A percentile compares a stretch with the other conserved stretches of the same genome.
phyloP scores from a whole-genome alignment of 192 early-diverging fungal species.

The Phycomyces blakesleeanus region DNA sequence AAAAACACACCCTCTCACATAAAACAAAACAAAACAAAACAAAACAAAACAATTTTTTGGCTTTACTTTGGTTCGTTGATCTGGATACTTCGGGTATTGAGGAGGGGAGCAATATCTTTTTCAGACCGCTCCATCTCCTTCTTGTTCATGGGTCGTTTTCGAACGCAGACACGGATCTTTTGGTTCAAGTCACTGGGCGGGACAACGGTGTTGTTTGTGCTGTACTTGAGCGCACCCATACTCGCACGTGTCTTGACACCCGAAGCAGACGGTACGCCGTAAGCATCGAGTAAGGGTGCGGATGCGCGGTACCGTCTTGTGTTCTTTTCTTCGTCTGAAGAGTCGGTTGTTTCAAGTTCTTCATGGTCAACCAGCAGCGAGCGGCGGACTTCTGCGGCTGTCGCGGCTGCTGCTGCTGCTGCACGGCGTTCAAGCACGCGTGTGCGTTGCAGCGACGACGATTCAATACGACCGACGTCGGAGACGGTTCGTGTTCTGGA shows the following conservation, averaged over 20 bases:
- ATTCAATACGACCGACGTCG: slow-evolving; percentile 15
- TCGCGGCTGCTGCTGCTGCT: too few relatives aligned
- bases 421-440: slow-evolving; percentile 10
- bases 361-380: slow-evolving; percentile 15
- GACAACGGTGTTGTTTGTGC: slow-evolving; percentile 7
- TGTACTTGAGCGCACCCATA: slow-evolving; percentile 14
- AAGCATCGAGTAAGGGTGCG: slow-evolving; percentile 64
- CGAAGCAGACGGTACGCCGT: slow-evolving; percentile 57
- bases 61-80: slow-evolving; percentile 92
- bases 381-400: slow-evolving; percentile 14
- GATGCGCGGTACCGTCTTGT: slow-evolving; percentile 19
- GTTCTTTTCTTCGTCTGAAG: slow-evolving; percentile 17
- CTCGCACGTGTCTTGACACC: slow-evolving; percentile 5
- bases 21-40: too few relatives aligned
- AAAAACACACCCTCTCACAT: too few relatives aligned
- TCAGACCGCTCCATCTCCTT: slow-evolving; percentile 80
- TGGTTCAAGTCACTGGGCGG: slow-evolving; percentile 59
- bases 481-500: slow-evolving; percentile 17
- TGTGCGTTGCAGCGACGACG: slow-evolving; percentile 12
- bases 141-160: slow-evolving; percentile 88
- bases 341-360: neutral
- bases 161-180: slow-evolving; percentile 93
- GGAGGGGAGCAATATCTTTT: slow-evolving; percentile 73
- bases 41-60: too few relatives aligned
- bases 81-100: slow-evolving; percentile 62